Conservation (phyloP, 768 basidiomycete species). For the Solioccasus polychromus region DNA sequence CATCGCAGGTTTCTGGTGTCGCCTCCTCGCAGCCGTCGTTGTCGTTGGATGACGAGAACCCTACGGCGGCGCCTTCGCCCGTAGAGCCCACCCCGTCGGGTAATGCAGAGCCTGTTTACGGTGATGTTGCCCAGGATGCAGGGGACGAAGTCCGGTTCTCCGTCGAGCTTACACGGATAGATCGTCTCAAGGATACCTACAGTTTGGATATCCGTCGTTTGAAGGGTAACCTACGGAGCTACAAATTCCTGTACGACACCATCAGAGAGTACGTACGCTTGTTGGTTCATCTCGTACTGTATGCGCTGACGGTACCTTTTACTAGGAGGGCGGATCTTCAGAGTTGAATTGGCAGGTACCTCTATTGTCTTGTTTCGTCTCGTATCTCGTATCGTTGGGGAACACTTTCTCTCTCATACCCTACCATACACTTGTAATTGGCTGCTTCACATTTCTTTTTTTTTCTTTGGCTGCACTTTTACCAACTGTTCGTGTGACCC, state of each 20-base stretch:
- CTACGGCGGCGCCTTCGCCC: slow-evolving; percentile 19
- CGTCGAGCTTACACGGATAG: slow-evolving; percentile 88
- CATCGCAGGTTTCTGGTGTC: slow-evolving; percentile 64
- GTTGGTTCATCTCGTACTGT: slow-evolving; percentile 8
- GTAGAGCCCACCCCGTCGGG: slow-evolving; percentile 36
- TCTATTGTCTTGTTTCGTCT: slow-evolving; percentile 8
- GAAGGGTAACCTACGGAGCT: slow-evolving; percentile 90
- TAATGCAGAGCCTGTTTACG: slow-evolving; percentile 64
- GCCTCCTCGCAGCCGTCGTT: slow-evolving; percentile 41
- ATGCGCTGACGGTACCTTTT: slow-evolving; percentile 10
- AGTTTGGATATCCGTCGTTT: slow-evolving; percentile 89
- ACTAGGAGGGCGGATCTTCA: slow-evolving; percentile 38
- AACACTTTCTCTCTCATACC: slow-evolving; percentile 24
- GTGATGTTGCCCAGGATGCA: slow-evolving; percentile 74
- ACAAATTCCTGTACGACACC: slow-evolving; percentile 88
- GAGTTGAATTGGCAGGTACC: slow-evolving; percentile 31
- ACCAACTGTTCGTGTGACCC: background rate
- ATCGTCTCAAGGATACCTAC: slow-evolving; percentile 86
- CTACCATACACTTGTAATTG: slow-evolving; percentile 28
- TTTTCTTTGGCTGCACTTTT: background rate
- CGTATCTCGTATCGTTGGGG: slow-evolving; percentile 1
- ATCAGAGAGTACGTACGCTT: slow-evolving; percentile 69
- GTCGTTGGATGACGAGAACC: slow-evolving; percentile 47
- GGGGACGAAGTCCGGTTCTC: slow-evolving; percentile 97
- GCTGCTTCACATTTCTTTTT: too few species aligned